Evolutionary conservation across 2,329 filamentous ascomycete genomes (phyloP).

Genomic region (Fusarium abutilonis): DNA sequence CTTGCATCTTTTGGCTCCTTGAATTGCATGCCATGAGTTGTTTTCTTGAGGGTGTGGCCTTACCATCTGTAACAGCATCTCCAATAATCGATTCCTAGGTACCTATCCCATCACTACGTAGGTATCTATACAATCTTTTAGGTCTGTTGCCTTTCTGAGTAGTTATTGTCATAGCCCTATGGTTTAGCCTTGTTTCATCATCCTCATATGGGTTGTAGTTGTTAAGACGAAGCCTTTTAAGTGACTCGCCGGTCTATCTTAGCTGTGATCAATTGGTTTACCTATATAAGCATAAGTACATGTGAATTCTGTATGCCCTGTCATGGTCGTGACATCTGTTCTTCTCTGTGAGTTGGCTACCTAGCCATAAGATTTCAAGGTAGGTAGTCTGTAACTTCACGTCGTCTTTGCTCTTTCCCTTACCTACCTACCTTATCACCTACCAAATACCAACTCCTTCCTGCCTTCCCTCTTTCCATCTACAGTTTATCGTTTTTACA

Average conservation of each 20-base stretch:
- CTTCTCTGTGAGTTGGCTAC: slow-evolving; percentile 45
- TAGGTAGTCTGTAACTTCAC: too few species aligned
- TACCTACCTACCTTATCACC: too few species aligned
- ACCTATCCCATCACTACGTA: too few species aligned
- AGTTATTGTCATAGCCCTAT: slow-evolving; percentile 1
- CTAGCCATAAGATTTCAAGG: too few species aligned
- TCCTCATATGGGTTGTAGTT: neutral
- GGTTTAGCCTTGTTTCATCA: slow-evolving; percentile 7
- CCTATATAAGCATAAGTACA: slow-evolving; percentile 47
- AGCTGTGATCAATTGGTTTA: slow-evolving; percentile 30
- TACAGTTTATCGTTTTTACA: neutral
- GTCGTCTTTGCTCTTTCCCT: too few species aligned
- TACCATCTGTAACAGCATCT: slow-evolving; percentile 1
- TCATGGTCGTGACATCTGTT: slow-evolving; percentile 44
- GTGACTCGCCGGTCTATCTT: neutral
- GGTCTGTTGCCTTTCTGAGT: slow-evolving; percentile 17
- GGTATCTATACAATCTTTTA: neutral
- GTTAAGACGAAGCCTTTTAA: slow-evolving; percentile 23
- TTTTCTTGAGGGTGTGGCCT: slow-evolving; percentile 11
- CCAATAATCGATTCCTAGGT: neutral
- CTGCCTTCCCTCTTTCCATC: slow-evolving; percentile 13
- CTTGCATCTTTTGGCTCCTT: neutral
- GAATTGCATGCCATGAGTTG: neutral
- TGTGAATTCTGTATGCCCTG: slow-evolving; percentile 55
- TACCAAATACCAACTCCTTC: too few species aligned